Evolutionary conservation across 2,329 filamentous ascomycete species (phyloP), one percentile per base, ranked within the genome.

Genomic region (Colletotrichum nymphaeae): DNA sequence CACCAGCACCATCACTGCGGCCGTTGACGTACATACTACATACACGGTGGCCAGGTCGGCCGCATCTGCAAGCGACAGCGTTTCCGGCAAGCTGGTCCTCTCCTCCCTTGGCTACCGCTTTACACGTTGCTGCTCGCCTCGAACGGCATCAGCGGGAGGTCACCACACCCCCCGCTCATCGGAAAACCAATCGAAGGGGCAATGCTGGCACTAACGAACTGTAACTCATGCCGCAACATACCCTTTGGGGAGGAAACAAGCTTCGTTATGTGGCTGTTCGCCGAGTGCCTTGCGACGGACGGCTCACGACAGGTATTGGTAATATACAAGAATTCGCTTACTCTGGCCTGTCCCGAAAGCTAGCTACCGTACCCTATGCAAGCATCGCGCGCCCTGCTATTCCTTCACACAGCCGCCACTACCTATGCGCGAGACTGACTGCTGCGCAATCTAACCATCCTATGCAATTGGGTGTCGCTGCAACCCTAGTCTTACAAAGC

Each of bases 401-500:
- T 52, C 52, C 62, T 30, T 32, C 22, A 42, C 37, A 71, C 60
- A 37, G 19, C 52, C 42, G 42, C 42, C 46, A 49, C 49, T 37
- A 8, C 37, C 53, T 24, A 28, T 30, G n/a, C 56, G 32, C 35
- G 49, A 28, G 49, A 53, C 32, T n/a, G 28, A 53, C 28, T 46
- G 59, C 70, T 63, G 67, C 59, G 66, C 58, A 35, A 55, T 70
- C 49, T 71, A 30, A 52, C 14, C 24, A 53, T 30, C 46, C 32
- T 22, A 65, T 73, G 60, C 56, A 28, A 66, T 62, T 62, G 49
- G 32, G 35, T 64, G 19, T 28, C 26, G 56, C 52, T 73, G 60
- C 67, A 56, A 69, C 70, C 70, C 42, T 73, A 73, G 22, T 73
- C 67, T 71, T 73, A 73, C 71, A 72, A 62, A 67, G 58, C 66